These are phyloP conservation scores for Friedmanniomyces endolithicus DNA, from an alignment of 495 filamentous ascomycete genomes.

Conservation along the genomic window DNA sequence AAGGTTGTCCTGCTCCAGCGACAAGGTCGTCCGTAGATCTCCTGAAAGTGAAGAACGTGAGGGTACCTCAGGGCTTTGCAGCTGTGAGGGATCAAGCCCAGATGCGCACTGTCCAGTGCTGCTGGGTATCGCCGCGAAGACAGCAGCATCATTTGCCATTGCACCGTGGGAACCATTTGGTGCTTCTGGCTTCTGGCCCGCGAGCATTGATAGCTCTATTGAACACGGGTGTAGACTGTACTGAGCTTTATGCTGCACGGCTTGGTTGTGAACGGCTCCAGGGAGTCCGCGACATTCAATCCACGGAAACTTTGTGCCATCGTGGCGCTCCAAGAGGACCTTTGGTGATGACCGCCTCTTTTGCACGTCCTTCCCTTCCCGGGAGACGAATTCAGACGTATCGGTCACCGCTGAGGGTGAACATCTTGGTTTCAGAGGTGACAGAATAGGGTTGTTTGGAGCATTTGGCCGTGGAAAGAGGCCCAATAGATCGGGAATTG, in stretches of 20 bases:
- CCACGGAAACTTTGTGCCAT: neutral
- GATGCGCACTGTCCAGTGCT: neutral
- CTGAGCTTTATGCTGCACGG: neutral
- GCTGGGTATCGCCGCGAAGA: neutral
- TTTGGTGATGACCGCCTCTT: neutral
- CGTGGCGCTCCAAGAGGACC: neutral
- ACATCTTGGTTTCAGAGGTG: neutral
- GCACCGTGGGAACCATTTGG: neutral
- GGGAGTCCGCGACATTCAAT: neutral
- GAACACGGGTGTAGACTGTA: neutral
- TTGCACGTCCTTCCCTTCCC: neutral
- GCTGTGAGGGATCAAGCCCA: neutral
- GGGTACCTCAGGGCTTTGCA: neutral
- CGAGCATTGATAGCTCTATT: neutral
- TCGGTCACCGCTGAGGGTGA: neutral
- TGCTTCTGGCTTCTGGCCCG: neutral
- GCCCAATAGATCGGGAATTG: neutral
- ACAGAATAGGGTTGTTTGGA: neutral
- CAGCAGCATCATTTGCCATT: neutral
- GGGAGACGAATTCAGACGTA: neutral
- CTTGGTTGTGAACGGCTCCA: neutral
- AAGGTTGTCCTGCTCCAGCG: neutral
- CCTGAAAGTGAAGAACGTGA: neutral
- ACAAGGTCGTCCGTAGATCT: neutral
- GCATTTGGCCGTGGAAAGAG: neutral